phyloP scores from a whole-genome alignment of 2,329 filamentous ascomycete species.

The Aschersonia sp. region DNA sequence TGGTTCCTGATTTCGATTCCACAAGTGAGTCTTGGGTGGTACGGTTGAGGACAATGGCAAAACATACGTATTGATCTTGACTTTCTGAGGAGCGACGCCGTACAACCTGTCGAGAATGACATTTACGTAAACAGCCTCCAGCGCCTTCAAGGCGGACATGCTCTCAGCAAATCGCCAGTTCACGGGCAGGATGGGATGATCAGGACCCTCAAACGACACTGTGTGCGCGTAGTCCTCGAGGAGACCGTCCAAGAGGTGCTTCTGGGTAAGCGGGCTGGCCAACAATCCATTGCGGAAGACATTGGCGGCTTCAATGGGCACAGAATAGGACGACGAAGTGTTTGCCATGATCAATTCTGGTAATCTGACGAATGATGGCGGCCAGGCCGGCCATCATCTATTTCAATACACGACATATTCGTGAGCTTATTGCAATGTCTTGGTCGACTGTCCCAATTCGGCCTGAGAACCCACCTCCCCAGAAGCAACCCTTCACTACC shows the following conservation, averaged over 20 bases:
- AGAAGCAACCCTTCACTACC: too few species aligned
- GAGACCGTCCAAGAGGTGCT: background rate
- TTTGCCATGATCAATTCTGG: background rate
- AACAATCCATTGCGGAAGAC: background rate
- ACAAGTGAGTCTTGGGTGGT: background rate
- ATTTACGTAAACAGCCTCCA: conserved; percentile 31
- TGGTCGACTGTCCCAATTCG: too few species aligned
- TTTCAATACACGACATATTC: too few species aligned
- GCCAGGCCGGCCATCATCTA: too few species aligned
- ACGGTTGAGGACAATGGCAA: conserved; percentile 3
- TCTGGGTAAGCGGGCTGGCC: background rate
- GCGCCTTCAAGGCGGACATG: conserved; percentile 30
- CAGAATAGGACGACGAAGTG: background rate
- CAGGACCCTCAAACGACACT: conserved; percentile 25
- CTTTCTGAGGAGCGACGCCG: conserved; percentile 18
- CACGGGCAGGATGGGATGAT: conserved; percentile 31
- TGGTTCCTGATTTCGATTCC: background rate
- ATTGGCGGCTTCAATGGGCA: background rate
- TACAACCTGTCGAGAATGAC: conserved; percentile 31
- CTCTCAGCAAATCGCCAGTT: conserved; percentile 43
- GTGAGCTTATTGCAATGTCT: too few species aligned
- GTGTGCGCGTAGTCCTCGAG: background rate
- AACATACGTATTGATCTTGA: conserved; percentile 28
- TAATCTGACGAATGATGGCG: background rate
- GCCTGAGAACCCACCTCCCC: too few species aligned